phyloP scores from a whole-genome alignment of 495 filamentous ascomycete genomes.

The Lophiostoma macrostomum region DNA sequence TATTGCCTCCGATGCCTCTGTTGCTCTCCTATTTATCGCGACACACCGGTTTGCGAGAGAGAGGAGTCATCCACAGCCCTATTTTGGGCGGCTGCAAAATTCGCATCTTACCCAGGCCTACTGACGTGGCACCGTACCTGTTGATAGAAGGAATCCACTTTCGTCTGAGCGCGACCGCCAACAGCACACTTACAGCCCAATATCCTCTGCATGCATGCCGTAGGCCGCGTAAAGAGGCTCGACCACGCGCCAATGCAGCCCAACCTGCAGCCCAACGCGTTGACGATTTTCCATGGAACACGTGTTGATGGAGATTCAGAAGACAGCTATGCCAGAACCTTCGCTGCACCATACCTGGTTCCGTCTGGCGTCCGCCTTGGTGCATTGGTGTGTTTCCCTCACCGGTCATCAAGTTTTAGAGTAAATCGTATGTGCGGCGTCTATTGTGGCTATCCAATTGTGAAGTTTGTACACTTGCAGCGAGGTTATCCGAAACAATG shows the following conservation, averaged over 20 bases:
- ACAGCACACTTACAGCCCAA: conserved; percentile 14
- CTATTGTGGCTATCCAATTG: conserved; percentile 15
- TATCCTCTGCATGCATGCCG: conserved; percentile 5
- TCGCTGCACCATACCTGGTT: conserved; percentile 1
- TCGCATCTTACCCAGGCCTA: neutral
- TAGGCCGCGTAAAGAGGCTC: conserved; percentile 22
- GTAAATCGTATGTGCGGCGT: neutral
- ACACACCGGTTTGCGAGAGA: neutral
- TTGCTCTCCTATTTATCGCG: conserved; percentile 19
- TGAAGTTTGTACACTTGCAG: neutral
- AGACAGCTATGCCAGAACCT: conserved; percentile 15
- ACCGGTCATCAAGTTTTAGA: conserved; percentile 10
- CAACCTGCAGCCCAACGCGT: conserved; percentile 21
- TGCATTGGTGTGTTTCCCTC: conserved; percentile 1
- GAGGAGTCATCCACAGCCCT: conserved; percentile 17
- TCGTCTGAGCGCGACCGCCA: conserved; percentile 18
- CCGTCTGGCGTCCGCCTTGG: neutral
- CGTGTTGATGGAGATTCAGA: conserved; percentile 22
- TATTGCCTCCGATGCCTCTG: conserved; percentile 4
- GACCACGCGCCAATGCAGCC: conserved; percentile 9
- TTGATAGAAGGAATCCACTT: conserved; percentile 14
- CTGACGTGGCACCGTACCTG: conserved; percentile 11
- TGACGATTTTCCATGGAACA: conserved; percentile 18
- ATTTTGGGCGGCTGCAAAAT: conserved; percentile 1
- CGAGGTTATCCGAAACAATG: conserved; percentile 13